A percentile compares a stretch with the other conserved stretches of the same genome.
phyloP scores from a whole-genome alignment of 2,329 filamentous ascomycete species.

The Metarhizium guizhouense region DNA sequence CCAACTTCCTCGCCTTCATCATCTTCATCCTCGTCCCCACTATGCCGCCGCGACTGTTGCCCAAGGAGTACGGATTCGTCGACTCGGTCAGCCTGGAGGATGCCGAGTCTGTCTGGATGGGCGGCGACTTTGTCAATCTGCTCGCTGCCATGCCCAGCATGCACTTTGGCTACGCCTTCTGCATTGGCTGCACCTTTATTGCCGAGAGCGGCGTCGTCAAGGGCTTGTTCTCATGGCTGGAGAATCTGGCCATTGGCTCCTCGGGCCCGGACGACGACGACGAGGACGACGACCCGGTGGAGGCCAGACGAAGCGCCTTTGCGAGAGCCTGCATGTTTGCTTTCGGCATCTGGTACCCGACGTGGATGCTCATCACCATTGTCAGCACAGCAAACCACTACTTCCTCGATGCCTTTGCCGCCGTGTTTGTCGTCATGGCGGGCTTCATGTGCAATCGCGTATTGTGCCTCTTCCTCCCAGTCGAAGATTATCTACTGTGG shows the following conservation, averaged over 20 bases:
- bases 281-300: slow-evolving; percentile 10
- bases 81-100: slow-evolving; percentile 40
- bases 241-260: not conserved
- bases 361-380: slow-evolving; percentile 45
- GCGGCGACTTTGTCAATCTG: slow-evolving; percentile 41
- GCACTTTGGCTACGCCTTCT: slow-evolving; percentile 47
- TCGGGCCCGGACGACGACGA: slow-evolving; percentile 5
- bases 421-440: slow-evolving; percentile 49
- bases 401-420: slow-evolving; percentile 56
- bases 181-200: slow-evolving; percentile 41
- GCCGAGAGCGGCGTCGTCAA: slow-evolving; percentile 41
- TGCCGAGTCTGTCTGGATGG: slow-evolving; percentile 18
- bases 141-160: slow-evolving; percentile 49
- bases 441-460: slow-evolving; percentile 44
- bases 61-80: slow-evolving; percentile 45
- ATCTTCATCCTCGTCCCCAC: slow-evolving; percentile 48
- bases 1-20: slow-evolving; percentile 45
- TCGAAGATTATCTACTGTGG: slow-evolving; percentile 59
- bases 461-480: slow-evolving; percentile 48
- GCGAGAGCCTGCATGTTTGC: slow-evolving; percentile 12
- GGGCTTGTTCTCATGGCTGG: slow-evolving; percentile 16
- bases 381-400: slow-evolving; percentile 54
- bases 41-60: slow-evolving; percentile 48
- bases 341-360: slow-evolving; percentile 42
- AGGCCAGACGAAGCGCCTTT: slow-evolving; percentile 12